Conservation (phyloP, 768 basidiomycete species). For the Suillus brevipes region DNA sequence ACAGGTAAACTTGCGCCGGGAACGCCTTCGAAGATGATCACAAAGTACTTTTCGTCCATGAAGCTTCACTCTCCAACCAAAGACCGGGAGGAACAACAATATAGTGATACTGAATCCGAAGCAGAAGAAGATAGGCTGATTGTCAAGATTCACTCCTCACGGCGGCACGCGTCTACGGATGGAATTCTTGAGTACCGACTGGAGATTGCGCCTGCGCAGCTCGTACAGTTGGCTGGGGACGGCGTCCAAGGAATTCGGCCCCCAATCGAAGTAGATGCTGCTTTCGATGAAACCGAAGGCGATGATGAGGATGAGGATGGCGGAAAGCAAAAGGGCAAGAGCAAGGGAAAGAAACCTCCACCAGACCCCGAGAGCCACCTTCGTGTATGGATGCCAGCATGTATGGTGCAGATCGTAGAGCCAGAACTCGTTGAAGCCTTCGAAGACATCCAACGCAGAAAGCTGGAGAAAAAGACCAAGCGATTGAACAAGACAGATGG, state of each 20-base stretch:
- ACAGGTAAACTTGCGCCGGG: conserved; percentile 32
- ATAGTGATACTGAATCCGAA: conserved; percentile 12
- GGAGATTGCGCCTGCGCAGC: conserved; percentile 65
- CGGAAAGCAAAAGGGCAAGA: conserved; percentile 23
- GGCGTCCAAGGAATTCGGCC: conserved; percentile 66
- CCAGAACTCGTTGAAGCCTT: conserved; percentile 64
- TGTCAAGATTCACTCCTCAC: conserved; percentile 55
- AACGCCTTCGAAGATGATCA: conserved; percentile 52
- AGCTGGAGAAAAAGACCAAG: conserved; percentile 49
- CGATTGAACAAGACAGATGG: conserved; percentile 31
- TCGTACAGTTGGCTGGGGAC: conserved; percentile 63
- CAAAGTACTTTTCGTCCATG: conserved; percentile 54
- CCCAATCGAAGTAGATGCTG: conserved; percentile 42
- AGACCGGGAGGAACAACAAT: not conserved
- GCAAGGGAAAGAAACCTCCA: conserved; percentile 40
- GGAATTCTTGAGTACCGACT: conserved; percentile 76
- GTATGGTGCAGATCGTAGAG: conserved; percentile 67
- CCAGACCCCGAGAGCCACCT: conserved; percentile 53
- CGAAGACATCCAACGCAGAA: conserved; percentile 49
- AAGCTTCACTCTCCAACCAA: conserved; percentile 28
- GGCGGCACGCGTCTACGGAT: conserved; percentile 73
- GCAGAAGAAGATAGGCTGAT: conserved; percentile 11
- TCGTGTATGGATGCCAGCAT: conserved; percentile 82
- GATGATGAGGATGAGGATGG: conserved; percentile 49
- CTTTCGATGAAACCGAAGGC: conserved; percentile 51